Percentiles rank a stretch among this genome's conserved stretches.
These are phyloP conservation scores for Arthrinium puccinioides DNA, from an alignment of 2,329 filamentous ascomycete species.

Conservation along the genomic window DNA sequence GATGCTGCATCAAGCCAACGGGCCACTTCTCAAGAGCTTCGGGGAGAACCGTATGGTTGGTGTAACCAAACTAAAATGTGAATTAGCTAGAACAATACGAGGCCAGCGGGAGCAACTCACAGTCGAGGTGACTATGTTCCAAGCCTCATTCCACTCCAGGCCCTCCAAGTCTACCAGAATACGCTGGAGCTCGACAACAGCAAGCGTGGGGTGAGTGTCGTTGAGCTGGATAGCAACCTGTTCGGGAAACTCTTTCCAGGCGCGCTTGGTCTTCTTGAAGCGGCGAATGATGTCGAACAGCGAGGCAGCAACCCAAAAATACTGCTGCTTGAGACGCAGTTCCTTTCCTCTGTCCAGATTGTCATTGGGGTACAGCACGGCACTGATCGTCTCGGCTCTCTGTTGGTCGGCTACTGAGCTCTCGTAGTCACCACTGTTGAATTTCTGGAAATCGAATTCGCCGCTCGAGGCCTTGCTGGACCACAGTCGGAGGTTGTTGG, in stretches of 20 bases:
- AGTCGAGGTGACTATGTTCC: conserved; percentile 68
- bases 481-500: conserved; percentile 96
- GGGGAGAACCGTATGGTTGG: conserved; percentile 95
- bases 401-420: conserved; percentile 97
- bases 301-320: conserved; percentile 98
- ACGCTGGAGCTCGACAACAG: conserved; percentile 90
- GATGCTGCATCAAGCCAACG: conserved; percentile 82
- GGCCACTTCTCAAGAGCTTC: conserved; percentile 99
- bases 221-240: conserved; percentile 97
- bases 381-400: conserved; percentile 96
- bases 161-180: conserved; percentile 87
- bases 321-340: conserved; percentile 95
- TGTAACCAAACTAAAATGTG: conserved; percentile 70
- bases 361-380: conserved; percentile 95
- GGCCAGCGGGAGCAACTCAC: conserved; percentile 32
- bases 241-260: conserved; percentile 88
- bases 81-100: neutral
- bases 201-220: conserved; percentile 93
- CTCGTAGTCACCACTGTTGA: conserved; percentile 97
- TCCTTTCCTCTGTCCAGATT: conserved; percentile 96
- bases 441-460: conserved; percentile 99
- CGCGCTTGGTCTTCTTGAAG: conserved; percentile 93
- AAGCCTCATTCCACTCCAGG: conserved; percentile 87
- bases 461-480: conserved; percentile 95
- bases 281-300: conserved; percentile 92